Evolutionary conservation across 2,329 filamentous ascomycete genomes (phyloP).

Genomic region (Diaporthe destruens): DNA sequence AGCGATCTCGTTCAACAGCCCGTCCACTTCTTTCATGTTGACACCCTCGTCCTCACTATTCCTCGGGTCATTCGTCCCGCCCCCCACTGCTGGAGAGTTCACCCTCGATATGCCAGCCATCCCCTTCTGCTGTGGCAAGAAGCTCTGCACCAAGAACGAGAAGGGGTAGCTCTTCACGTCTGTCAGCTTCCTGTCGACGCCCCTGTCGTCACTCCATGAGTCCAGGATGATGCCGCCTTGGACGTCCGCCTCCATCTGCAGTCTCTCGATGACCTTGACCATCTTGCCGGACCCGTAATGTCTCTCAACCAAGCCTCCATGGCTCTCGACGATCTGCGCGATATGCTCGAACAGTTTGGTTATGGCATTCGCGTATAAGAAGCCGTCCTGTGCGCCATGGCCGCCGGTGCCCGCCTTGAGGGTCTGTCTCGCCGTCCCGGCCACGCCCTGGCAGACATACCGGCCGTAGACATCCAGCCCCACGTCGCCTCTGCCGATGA

Average conservation of each 20-base stretch:
- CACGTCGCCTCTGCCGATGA: slow-evolving; percentile 89
- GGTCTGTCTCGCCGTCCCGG: slow-evolving; percentile 82
- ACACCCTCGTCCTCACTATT: slow-evolving; percentile 90
- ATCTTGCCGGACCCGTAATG: slow-evolving; percentile 96
- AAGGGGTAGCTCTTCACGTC: slow-evolving; percentile 99
- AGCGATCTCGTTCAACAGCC: slow-evolving; percentile 86
- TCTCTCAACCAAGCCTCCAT: slow-evolving; percentile 89
- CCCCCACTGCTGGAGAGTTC: slow-evolving; percentile 77
- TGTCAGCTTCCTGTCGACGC: slow-evolving; percentile 86
- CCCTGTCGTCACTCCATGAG: slow-evolving; percentile 92
- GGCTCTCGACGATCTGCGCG: slow-evolving; percentile 93
- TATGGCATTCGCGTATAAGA: slow-evolving; percentile 92
- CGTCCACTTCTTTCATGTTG: slow-evolving; percentile 96
- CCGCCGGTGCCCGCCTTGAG: slow-evolving; percentile 75
- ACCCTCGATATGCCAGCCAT: slow-evolving; percentile 73
- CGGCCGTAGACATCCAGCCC: slow-evolving; percentile 94
- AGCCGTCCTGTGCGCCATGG: slow-evolving; percentile 75
- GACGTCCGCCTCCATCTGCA: slow-evolving; percentile 95
- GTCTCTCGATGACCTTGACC: slow-evolving; percentile 90
- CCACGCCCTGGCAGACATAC: slow-evolving; percentile 96
- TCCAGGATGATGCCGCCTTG: slow-evolving; percentile 97
- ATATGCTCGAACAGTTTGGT: slow-evolving; percentile 98
- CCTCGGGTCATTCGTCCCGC: slow-evolving; percentile 61
- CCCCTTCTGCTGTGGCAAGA: slow-evolving; percentile 78
- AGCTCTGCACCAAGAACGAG: slow-evolving; percentile 96